phyloP scores from a whole-genome alignment of 164 flowering plant species.

The Piper longum region DNA sequence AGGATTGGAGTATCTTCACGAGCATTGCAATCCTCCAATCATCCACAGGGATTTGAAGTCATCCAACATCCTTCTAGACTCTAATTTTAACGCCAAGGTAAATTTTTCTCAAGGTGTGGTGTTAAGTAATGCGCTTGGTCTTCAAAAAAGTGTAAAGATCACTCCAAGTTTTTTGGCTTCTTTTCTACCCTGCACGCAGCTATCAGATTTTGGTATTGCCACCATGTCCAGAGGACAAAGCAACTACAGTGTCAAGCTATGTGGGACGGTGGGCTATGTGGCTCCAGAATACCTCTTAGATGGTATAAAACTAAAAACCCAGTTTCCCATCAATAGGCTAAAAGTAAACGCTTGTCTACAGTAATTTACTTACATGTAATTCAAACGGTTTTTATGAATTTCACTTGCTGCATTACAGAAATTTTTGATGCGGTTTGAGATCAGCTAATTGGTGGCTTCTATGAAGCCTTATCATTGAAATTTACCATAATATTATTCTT shows the following conservation, averaged over 20 bases:
- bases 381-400: too few relatives aligned
- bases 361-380: neutral
- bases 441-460: neutral
- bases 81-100: conserved; percentile 90
- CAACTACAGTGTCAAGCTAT: conserved; percentile 58
- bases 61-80: conserved; percentile 85
- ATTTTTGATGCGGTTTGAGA: neutral
- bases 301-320: conserved; percentile 32
- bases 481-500: neutral
- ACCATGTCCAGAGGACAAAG: conserved; percentile 41
- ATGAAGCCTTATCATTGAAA: neutral
- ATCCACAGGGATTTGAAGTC: conserved; percentile 98
- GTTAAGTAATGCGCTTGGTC: neutral
- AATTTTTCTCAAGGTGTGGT: neutral
- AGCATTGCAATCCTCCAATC: conserved; percentile 76
- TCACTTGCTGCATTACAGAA: neutral
- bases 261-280: conserved; percentile 86
- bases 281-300: conserved; percentile 94
- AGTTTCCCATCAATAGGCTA: neutral
- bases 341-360: too few relatives aligned
- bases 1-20: conserved; percentile 89
- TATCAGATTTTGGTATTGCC: conserved; percentile 94
- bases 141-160: neutral
- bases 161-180: neutral
- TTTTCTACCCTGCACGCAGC: conserved; percentile 23